Evolutionary conservation across 1,284 basidiomycete genomes (phyloP).

Genomic region (Cerioporus squamosus): DNA sequence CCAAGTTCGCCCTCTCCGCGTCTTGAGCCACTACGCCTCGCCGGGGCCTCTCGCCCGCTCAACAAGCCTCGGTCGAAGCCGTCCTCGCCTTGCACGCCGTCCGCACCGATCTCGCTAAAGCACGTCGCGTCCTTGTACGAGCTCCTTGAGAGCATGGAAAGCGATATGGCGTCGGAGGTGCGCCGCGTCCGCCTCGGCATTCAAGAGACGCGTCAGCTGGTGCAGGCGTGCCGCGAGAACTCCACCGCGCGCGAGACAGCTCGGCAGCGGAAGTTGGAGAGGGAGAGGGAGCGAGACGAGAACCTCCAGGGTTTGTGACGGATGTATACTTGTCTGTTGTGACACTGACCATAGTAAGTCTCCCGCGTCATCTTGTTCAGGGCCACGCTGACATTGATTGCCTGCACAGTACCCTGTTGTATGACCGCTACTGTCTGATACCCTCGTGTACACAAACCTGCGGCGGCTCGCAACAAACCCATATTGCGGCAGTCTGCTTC

Average conservation of each 20-base stretch:
- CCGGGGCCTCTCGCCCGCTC: not conserved
- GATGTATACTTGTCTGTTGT: too few species aligned
- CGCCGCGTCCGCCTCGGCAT: slow-evolving; percentile 43
- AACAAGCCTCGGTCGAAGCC: slow-evolving; percentile 3
- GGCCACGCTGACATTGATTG: too few species aligned
- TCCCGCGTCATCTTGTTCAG: too few species aligned
- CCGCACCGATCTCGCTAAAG: slow-evolving; percentile 29
- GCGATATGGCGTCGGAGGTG: slow-evolving; percentile 43
- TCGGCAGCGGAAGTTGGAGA: slow-evolving; percentile 25
- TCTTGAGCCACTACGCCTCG: not conserved
- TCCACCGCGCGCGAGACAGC: slow-evolving; percentile 26
- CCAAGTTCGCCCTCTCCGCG: not conserved
- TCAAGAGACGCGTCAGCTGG: slow-evolving; percentile 37
- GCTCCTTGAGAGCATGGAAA: slow-evolving; percentile 42
- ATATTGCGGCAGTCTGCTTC: too few species aligned
- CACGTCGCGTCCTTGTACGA: slow-evolving; percentile 39
- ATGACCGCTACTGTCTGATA: too few species aligned
- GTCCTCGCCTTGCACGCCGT: slow-evolving; percentile 4
- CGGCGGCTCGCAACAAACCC: too few species aligned
- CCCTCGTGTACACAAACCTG: too few species aligned
- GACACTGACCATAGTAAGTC: too few species aligned
- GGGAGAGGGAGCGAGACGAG: slow-evolving; percentile 16
- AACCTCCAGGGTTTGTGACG: too few species aligned
- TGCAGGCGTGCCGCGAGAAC: slow-evolving; percentile 36
- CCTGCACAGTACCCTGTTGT: too few species aligned